These are phyloP conservation scores for Lyophyllum shimeji DNA, from an alignment of 768 basidiomycete genomes.

Conservation along the genomic window DNA sequence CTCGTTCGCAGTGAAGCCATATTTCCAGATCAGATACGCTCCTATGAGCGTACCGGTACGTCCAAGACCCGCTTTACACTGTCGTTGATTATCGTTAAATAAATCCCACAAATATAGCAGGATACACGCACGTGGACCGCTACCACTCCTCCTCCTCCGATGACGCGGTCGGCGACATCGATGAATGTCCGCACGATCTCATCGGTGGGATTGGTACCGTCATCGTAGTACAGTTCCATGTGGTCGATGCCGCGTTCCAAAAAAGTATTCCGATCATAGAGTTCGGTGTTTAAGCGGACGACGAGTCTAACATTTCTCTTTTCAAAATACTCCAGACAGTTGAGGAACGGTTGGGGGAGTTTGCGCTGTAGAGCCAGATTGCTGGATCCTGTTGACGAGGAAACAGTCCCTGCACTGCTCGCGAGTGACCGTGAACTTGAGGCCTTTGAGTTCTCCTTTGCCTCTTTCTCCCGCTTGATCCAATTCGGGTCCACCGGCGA, in stretches of 20 bases:
- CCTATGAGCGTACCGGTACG: conserved; percentile 96
- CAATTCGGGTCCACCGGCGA: conserved; percentile 83
- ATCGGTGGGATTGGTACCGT: conserved; percentile 96
- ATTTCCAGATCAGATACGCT: conserved; percentile 98
- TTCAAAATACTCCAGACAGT: conserved; percentile 93
- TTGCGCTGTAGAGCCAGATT: conserved; percentile 73
- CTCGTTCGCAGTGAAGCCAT: conserved; percentile 93
- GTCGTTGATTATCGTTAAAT: conserved; percentile 19
- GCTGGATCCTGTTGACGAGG: conserved; percentile 31
- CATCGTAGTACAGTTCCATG: conserved; percentile 94
- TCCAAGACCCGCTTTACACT: conserved; percentile 97
- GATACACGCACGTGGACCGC: conserved; percentile 76
- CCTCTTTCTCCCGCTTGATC: conserved; percentile 75
- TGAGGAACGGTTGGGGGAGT: conserved; percentile 76
- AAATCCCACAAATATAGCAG: conserved; percentile 8
- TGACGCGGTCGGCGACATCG: conserved; percentile 74
- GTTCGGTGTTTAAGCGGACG: conserved; percentile 88
- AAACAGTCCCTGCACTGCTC: conserved; percentile 15
- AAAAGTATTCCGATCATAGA: conserved; percentile 85
- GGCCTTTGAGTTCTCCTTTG: conserved; percentile 41
- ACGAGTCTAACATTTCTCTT: conserved; percentile 86
- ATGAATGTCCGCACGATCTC: conserved; percentile 94
- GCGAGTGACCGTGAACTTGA: conserved; percentile 20
- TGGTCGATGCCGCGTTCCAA: conserved; percentile 84
- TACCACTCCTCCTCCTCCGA: conserved; percentile 78